A percentile compares a stretch with the other conserved stretches of the same genome.
phyloP scores from a whole-genome alignment of 305 asterid genomes.

The Fraxinus sp. region DNA sequence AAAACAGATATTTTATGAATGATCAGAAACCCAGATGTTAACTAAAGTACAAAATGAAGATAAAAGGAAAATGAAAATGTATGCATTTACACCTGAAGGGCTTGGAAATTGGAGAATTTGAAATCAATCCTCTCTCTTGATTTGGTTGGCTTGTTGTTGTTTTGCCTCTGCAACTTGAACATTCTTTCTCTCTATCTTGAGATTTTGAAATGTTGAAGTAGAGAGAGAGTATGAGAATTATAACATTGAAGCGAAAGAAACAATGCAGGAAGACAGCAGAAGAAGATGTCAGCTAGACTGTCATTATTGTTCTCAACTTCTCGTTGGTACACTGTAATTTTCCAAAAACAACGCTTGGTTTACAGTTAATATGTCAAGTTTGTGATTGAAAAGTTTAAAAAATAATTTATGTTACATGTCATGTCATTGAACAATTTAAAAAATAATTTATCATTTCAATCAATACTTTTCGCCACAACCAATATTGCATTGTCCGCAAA shows the following conservation, averaged over 20 bases:
- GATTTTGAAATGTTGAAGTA: conserved; percentile 21
- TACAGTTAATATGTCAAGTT: not conserved
- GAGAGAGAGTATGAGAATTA: conserved; percentile 19
- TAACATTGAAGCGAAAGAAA: conserved; percentile 34
- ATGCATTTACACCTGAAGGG: conserved; percentile 59
- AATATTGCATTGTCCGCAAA: not conserved
- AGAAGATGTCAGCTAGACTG: not conserved
- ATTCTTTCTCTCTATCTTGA: conserved; percentile 26
- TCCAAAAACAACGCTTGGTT: not conserved
- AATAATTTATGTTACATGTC: not conserved
- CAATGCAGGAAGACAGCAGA: conserved; percentile 21
- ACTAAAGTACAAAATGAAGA: not conserved
- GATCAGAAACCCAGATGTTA: not conserved
- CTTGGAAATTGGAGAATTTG: conserved; percentile 87
- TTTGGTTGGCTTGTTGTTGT: conserved; percentile 32
- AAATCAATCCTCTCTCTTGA: conserved; percentile 65
- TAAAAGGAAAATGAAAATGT: not conserved
- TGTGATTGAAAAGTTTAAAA: not conserved
- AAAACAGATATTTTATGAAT: not conserved
- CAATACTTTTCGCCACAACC: too few relatives aligned
- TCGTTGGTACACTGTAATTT: not conserved
- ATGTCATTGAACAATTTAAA: too few relatives aligned
- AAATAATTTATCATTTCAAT: too few relatives aligned
- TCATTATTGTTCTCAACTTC: conserved; percentile 9
- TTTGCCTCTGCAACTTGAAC: conserved; percentile 66